Evolutionary conservation across 2,329 filamentous ascomycete species (phyloP).

Genomic region (Cordyceps cateniannulata): DNA sequence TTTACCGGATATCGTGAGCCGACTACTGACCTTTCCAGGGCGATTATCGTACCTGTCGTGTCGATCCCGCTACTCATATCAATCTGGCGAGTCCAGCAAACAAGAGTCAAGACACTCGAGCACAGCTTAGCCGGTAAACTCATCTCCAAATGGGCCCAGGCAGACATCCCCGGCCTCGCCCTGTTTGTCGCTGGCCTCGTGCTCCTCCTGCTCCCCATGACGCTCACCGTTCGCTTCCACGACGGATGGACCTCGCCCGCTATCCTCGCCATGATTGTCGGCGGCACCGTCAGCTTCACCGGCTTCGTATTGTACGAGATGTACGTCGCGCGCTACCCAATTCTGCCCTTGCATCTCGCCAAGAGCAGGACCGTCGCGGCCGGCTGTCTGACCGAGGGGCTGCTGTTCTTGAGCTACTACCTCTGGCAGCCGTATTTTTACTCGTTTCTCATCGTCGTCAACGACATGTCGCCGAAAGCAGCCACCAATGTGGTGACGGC

Average conservation of each 20-base stretch:
- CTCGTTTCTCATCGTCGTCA: slow-evolving; percentile 6
- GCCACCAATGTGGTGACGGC: slow-evolving; percentile 3
- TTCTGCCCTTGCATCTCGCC: background rate
- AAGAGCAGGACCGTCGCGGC: slow-evolving; percentile 5
- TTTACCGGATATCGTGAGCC: background rate
- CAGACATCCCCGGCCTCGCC: background rate
- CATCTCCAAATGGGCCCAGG: background rate
- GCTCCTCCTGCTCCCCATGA: slow-evolving; percentile 7
- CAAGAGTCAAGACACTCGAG: slow-evolving; percentile 35
- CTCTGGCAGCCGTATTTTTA: slow-evolving; percentile 10
- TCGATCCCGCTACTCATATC: slow-evolving; percentile 48
- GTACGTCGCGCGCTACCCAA: background rate
- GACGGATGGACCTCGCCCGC: slow-evolving; percentile 1
- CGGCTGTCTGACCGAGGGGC: slow-evolving; percentile 1
- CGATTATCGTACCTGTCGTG: slow-evolving; percentile 49
- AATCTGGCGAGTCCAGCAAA: slow-evolving; percentile 44
- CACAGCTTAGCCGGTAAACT: slow-evolving; percentile 14
- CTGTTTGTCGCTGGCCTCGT: background rate
- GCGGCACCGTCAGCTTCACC: background rate
- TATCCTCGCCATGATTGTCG: background rate
- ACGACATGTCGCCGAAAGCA: slow-evolving; percentile 1
- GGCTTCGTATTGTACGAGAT: slow-evolving; percentile 5
- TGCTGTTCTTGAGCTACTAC: slow-evolving; percentile 6
- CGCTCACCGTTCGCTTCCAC: slow-evolving; percentile 1
- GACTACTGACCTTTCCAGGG: slow-evolving; percentile 22